phyloP scores from a whole-genome alignment of 225 moss, liverwort and hornwort species.

The Pseudisothecium myosuroides region DNA sequence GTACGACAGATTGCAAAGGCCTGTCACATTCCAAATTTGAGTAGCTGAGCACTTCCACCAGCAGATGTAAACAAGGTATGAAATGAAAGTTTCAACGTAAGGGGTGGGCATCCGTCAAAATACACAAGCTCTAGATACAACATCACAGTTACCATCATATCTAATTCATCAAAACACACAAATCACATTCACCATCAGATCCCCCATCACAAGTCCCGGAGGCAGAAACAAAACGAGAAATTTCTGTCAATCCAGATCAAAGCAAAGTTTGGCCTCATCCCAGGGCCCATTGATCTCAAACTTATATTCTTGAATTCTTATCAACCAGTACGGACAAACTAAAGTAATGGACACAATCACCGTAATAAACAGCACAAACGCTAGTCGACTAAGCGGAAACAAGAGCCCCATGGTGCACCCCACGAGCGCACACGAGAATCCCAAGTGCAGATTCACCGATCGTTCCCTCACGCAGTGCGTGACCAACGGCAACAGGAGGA shows the following conservation, averaged over 20 bases:
- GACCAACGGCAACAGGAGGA: constrained; percentile 78
- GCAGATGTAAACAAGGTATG: not conserved
- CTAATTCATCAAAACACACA: not conserved
- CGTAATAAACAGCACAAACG: constrained; percentile 58
- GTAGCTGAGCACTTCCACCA: not conserved
- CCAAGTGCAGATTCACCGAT: constrained; percentile 70
- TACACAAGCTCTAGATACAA: not conserved
- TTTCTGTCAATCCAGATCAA: constrained; percentile 48
- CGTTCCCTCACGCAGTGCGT: constrained; percentile 65
- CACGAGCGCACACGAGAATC: constrained; percentile 58
- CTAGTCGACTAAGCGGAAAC: constrained; percentile 62
- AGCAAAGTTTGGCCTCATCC: constrained; percentile 98
- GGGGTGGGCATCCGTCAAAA: not conserved
- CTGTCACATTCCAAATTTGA: not conserved
- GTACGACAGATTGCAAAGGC: not conserved
- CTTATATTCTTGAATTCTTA: constrained; percentile 86
- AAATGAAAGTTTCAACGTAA: not conserved
- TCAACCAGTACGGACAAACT: constrained; percentile 85
- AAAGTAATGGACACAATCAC: constrained; percentile 75
- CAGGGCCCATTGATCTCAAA: constrained; percentile 97
- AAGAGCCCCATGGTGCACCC: constrained; percentile 65
- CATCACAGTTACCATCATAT: not conserved
- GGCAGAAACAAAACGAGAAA: not conserved
- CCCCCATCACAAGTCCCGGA: not conserved
- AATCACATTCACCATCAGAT: not conserved